Base-by-base conservation (phyloP, 768 basidiomycete species). In the Sarcodon sp. region DNA sequence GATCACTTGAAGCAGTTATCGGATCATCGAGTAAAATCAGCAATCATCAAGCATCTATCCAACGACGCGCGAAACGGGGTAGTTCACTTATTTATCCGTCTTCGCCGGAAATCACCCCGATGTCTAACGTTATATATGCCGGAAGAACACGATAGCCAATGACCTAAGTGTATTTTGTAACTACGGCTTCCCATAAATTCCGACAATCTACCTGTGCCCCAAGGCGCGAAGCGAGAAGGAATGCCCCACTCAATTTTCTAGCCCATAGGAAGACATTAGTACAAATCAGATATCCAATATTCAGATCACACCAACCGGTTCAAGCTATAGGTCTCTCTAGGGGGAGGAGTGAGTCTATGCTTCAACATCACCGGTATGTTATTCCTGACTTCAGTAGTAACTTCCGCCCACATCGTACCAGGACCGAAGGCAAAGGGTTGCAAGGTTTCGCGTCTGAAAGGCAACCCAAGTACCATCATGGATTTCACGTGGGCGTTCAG, bases 321-420 rank as follows among this genome's bases (percentile, higher is more conserved):
- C 47, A 97, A 66, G 62, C 87, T 90, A 62, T 97, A 97, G 1
- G 94, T 97, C 66, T 98, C 93, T 49, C 77, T 69, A 0, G 94
- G 94, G 2, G 94, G 94, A 0, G 94, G 94, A 0, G 90, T 92
- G 31, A 96, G 70, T 44, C 93, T 72, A 57, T 96, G 73, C 55
- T 75, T 70, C 49, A 99, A 71, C 91, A 99, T 98, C 47, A 86
- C 68, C 0, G 94, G 93, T 43, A 99, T 97, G 33, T 76, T 72
- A 3, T 69, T 73, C 21, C 91, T 74, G 46, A 98, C 92, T 50
- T 77, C 69, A 4, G 74, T 69, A 0, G 93, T 92, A 53, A 89
- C 83, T 21, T 72, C 70, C 38, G 76, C 67, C 84, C 85, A 88
- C 16, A 48, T 55, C 6, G 79, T 71, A 15, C 71, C 75, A 7